phyloP scores from a whole-genome alignment of 768 basidiomycete species.

The Leucosporidium yakuticum region DNA sequence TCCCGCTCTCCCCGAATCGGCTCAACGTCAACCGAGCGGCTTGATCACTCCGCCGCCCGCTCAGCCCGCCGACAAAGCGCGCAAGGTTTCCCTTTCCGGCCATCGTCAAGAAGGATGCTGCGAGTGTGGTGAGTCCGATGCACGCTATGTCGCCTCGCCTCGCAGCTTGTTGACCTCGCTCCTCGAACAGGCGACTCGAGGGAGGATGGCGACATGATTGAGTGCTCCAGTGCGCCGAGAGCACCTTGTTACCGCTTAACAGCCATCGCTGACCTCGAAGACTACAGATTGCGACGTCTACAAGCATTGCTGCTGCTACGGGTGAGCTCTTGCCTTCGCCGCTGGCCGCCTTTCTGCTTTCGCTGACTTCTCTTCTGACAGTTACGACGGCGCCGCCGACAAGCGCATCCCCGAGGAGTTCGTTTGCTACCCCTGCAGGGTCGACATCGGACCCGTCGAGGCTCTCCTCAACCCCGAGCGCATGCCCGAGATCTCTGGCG shows the following conservation, averaged over 20 bases:
- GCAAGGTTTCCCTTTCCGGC: background rate
- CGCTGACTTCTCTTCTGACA: background rate
- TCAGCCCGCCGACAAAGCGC: background rate
- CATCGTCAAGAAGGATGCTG: conserved; percentile 4
- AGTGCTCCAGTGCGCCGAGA: conserved; percentile 10
- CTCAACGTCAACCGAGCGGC: background rate
- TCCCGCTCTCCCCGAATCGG: background rate
- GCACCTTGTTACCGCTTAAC: too few species aligned
- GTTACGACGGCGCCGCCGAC: conserved; percentile 2
- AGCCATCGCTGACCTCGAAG: background rate
- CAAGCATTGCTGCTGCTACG: conserved; percentile 17
- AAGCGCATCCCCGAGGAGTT: conserved; percentile 19
- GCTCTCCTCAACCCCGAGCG: background rate
- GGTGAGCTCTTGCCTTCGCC: background rate
- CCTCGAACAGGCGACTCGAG: conserved; percentile 10
- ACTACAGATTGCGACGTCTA: conserved; percentile 18
- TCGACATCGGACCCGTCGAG: background rate
- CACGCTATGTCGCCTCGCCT: background rate
- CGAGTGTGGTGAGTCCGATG: background rate
- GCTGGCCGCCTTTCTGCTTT: background rate
- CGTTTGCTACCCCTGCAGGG: conserved; percentile 27
- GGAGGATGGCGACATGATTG: conserved; percentile 20
- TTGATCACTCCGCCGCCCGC: background rate
- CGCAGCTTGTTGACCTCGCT: background rate
- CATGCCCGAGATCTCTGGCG: conserved; percentile 19